These are phyloP conservation scores for Kitagawia praeruptora DNA, from an alignment of 129 eudicot species.

Conservation along the genomic window DNA sequence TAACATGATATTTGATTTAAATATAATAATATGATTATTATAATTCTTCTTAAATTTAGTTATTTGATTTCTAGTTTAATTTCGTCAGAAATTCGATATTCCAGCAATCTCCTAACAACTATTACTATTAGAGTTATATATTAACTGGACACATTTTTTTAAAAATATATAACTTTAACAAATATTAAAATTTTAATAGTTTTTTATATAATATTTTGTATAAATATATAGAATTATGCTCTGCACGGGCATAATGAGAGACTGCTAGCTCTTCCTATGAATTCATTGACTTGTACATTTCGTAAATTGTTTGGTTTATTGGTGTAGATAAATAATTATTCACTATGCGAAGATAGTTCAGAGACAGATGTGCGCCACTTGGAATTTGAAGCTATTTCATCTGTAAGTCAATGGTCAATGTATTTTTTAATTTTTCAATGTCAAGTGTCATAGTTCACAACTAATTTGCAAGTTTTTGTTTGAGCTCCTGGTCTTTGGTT, in stretches of 20 bases:
- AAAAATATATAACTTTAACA: too few species aligned
- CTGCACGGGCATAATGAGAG: not conserved
- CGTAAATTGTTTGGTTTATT: slow-evolving; percentile 1
- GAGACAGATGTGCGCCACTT: slow-evolving; percentile 84
- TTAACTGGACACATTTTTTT: too few species aligned
- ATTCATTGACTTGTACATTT: slow-evolving; percentile 5
- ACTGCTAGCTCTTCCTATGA: not conserved
- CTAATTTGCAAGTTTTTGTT: not conserved
- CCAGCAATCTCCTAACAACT: not conserved
- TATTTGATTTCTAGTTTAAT: too few species aligned
- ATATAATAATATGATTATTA: too few species aligned
- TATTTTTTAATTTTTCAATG: not conserved
- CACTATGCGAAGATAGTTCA: slow-evolving; percentile 40
- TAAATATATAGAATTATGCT: not conserved
- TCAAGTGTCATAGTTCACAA: not conserved
- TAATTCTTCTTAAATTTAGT: too few species aligned
- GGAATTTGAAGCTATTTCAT: slow-evolving; percentile 73
- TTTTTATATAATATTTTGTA: too few species aligned
- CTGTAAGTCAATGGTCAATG: slow-evolving; percentile 42
- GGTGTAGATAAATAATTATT: slow-evolving; percentile 43
- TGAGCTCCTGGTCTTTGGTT: not conserved
- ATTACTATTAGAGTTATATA: not conserved
- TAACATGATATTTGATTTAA: too few species aligned
- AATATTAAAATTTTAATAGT: too few species aligned
- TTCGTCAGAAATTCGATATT: too few species aligned